These are phyloP conservation scores for Phytophthora ohioensis DNA, from an alignment of 352 stramenopile species.

Conservation along the genomic window DNA sequence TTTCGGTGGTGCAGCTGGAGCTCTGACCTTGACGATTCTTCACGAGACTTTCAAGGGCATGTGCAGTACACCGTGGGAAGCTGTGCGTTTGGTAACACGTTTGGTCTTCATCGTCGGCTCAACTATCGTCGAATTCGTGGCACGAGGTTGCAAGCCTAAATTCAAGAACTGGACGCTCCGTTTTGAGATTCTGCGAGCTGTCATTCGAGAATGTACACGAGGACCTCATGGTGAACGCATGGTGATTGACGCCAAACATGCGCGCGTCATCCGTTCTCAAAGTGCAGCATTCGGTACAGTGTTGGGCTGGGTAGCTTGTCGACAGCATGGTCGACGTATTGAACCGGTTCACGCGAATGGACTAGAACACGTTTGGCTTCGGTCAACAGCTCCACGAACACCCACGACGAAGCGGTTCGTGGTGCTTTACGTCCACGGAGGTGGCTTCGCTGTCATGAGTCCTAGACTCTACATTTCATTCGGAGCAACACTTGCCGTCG, in stretches of 20 bases:
- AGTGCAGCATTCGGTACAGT: slow-evolving; percentile 40
- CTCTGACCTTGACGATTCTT: slow-evolving; percentile 23
- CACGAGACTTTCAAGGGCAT: slow-evolving; percentile 35
- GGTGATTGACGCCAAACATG: slow-evolving; percentile 40
- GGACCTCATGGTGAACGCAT: slow-evolving; percentile 39
- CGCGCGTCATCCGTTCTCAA: slow-evolving; percentile 43
- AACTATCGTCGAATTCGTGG: slow-evolving; percentile 32
- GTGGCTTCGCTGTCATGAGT: slow-evolving; percentile 56
- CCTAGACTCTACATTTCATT: slow-evolving; percentile 52
- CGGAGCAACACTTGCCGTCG: slow-evolving; percentile 30
- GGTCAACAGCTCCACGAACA: slow-evolving; percentile 9
- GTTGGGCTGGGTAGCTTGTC: slow-evolving; percentile 40
- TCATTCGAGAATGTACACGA: slow-evolving; percentile 38
- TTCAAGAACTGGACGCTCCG: slow-evolving; percentile 59
- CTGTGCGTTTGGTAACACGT: slow-evolving; percentile 30
- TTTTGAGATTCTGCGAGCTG: slow-evolving; percentile 47
- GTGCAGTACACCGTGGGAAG: slow-evolving; percentile 45
- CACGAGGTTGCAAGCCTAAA: slow-evolving; percentile 39
- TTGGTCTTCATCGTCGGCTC: slow-evolving; percentile 23
- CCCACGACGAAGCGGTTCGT: slow-evolving; percentile 35
- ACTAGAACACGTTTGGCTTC: slow-evolving; percentile 56
- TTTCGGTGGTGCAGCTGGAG: slow-evolving; percentile 27
- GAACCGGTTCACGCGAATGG: slow-evolving; percentile 40
- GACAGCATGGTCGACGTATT: slow-evolving; percentile 31
- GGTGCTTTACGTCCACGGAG: slow-evolving; percentile 69